Percentiles rank a stretch among this genome's conserved stretches.
Conservation (phyloP, 805 yeast genomes). For the Myxozyma mucilagina region DNA sequence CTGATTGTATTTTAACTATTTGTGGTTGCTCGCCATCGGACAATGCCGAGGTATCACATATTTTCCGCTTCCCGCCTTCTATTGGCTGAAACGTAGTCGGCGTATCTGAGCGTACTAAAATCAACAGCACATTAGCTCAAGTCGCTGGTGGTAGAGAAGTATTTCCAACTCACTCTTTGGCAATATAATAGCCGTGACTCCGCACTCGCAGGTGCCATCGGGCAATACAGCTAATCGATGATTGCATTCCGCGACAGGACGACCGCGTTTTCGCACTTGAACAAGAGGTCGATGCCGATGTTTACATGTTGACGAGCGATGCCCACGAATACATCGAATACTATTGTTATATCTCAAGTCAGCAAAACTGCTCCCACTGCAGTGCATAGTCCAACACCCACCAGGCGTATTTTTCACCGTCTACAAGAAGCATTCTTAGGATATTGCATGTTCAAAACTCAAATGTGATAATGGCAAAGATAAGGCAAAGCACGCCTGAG, state of each 20-base stretch:
- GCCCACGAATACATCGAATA: conserved; percentile 85
- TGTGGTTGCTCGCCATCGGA: neutral
- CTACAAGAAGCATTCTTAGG: conserved; percentile 66
- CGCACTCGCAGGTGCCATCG: conserved; percentile 59
- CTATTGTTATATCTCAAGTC: neutral
- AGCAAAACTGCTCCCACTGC: neutral
- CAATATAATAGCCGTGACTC: conserved; percentile 43
- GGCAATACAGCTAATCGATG: conserved; percentile 64
- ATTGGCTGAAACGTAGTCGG: conserved; percentile 1
- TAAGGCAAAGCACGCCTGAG: no score
- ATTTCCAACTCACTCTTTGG: conserved; percentile 15
- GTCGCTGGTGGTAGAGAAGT: neutral
- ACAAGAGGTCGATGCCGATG: conserved; percentile 79
- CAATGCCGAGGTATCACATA: conserved; percentile 1
- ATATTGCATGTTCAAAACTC: neutral
- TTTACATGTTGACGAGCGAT: conserved; percentile 80
- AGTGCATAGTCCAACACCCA: conserved; percentile 39
- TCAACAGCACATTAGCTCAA: neutral
- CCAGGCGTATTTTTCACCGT: conserved; percentile 80
- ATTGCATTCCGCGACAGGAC: conserved; percentile 66
- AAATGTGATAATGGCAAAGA: no score
- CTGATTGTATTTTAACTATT: neutral
- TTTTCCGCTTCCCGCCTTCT: conserved; percentile 6
- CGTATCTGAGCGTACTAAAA: neutral
- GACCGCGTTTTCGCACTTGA: conserved; percentile 85